Evolutionary conservation across 352 stramenopile genomes (phyloP).

Genomic region (Phytophthora litchii): DNA sequence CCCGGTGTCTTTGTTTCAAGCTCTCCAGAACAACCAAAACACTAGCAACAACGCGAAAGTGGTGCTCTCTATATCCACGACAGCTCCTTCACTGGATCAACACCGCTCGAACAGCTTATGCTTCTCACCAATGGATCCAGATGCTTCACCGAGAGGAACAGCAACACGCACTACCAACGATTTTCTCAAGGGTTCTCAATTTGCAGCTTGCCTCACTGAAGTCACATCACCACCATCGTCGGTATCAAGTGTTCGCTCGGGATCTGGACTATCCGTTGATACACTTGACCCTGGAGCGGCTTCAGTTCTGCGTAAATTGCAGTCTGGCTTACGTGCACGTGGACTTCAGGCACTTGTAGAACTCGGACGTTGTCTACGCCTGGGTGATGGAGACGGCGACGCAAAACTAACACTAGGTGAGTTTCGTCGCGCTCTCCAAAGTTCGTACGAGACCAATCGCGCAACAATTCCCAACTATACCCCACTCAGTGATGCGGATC

Average conservation of each 20-base stretch:
- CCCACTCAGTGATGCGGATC: slow-evolving; percentile 67
- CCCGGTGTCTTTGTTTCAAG: slow-evolving; percentile 58
- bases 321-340: slow-evolving; percentile 48
- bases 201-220: slow-evolving; percentile 66
- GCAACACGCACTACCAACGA: slow-evolving; percentile 51
- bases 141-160: slow-evolving; percentile 44
- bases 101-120: slow-evolving; percentile 14
- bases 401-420: slow-evolving; percentile 69
- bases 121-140: slow-evolving; percentile 19
- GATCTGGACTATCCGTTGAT: slow-evolving; percentile 11
- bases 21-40: slow-evolving; percentile 52
- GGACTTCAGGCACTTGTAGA: slow-evolving; percentile 69
- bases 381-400: slow-evolving; percentile 75
- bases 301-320: slow-evolving; percentile 61
- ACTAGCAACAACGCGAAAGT: slow-evolving; percentile 28
- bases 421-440: slow-evolving; percentile 75
- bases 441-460: slow-evolving; percentile 41
- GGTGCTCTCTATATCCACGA: slow-evolving; percentile 39
- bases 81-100: slow-evolving; percentile 30
- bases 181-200: slow-evolving; percentile 74
- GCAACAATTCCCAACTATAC: slow-evolving; percentile 11
- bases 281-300: slow-evolving; percentile 58
- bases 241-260: slow-evolving; percentile 18
- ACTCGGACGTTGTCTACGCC: slow-evolving; percentile 68
- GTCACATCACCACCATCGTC: slow-evolving; percentile 34